Conservation (phyloP, 805 yeast species). For the Scheffersomyces ergatensis region DNA sequence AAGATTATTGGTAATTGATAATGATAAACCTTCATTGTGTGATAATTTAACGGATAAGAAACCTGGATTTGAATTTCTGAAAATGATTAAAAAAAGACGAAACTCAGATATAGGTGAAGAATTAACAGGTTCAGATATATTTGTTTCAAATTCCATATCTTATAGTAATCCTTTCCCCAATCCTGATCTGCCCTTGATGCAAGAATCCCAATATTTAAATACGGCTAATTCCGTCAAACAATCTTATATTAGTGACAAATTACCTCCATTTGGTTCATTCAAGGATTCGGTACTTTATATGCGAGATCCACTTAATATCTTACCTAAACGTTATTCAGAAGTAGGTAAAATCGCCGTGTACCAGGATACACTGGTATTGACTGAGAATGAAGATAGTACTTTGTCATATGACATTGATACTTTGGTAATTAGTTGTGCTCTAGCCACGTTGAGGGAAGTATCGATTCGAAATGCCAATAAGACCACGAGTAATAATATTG, state of each 20-base stretch:
- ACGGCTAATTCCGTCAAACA: conserved; percentile 3
- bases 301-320: conserved; percentile 8
- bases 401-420: conserved; percentile 30
- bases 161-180: conserved; percentile 33
- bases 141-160: conserved; percentile 7
- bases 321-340: conserved; percentile 38
- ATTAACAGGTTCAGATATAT: neutral
- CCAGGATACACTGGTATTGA: conserved; percentile 20
- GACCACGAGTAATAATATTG: conserved; percentile 7
- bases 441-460: conserved; percentile 31
- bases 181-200: conserved; percentile 7
- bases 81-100: conserved; percentile 9
- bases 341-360: conserved; percentile 33
- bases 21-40: conserved; percentile 31
- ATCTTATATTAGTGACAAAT: conserved; percentile 22
- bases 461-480: conserved; percentile 22
- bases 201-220: conserved; percentile 2
- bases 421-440: conserved; percentile 27
- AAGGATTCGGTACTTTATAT: conserved; percentile 24
- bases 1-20: conserved; percentile 32
- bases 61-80: conserved; percentile 21
- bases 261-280: conserved; percentile 40
- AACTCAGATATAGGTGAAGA: neutral
- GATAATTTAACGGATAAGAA: conserved; percentile 31
- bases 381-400: conserved; percentile 17